Evolutionary conservation across 2,329 filamentous ascomycete species (phyloP), one percentile per base, ranked within the genome.

Genomic region (Aspergillus calidoustus): DNA sequence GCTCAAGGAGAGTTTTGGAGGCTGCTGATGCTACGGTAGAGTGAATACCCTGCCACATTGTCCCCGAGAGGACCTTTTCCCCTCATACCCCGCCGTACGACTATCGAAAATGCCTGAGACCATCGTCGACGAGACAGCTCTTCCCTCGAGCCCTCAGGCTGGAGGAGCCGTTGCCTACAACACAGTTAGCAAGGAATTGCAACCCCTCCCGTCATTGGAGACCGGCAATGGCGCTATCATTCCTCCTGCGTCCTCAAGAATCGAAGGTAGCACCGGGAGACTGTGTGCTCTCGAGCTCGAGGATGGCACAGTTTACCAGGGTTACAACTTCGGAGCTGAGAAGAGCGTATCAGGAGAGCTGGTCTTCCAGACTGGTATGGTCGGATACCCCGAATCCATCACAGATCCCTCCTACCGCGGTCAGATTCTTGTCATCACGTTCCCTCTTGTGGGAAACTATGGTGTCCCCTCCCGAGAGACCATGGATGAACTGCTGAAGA

Each of bases 341-440:
- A 97, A 93, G 86, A 97, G 92, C 82, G 88, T 96, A 74, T 91
- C 94, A 68, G 95, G 95, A 78, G 95, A 99, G 84, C 85, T 99
- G 77, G 95, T 99, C 81, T 99, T 99, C 83, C 94, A 98, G 86
- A 99, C 95, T 61, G 95, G 95, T 80, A 97, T 98, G 93, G 95
- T 98, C 71, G 95, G 95, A 74, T 99, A 99, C 78, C 93, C 95
- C 47, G 95, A 99, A 84, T 96, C 91, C 52, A 89, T 94, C 85
- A 93, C 91, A 73, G 91, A 94, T 73, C 91, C 91, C 57, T 94
- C 91, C 22, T 94, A 94, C 82, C 90, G 91, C 69, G 91, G 95
- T 69, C 94, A 99, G 82, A 97, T 99, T 71, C 86, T 99, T 71
- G 93, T 98, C 79, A 89, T 98, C 73, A 99, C 94, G 57, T 97